phyloP scores from a whole-genome alignment of 371 early-diverging fungal genomes.

The Neoconidiobolus thromboides region DNA sequence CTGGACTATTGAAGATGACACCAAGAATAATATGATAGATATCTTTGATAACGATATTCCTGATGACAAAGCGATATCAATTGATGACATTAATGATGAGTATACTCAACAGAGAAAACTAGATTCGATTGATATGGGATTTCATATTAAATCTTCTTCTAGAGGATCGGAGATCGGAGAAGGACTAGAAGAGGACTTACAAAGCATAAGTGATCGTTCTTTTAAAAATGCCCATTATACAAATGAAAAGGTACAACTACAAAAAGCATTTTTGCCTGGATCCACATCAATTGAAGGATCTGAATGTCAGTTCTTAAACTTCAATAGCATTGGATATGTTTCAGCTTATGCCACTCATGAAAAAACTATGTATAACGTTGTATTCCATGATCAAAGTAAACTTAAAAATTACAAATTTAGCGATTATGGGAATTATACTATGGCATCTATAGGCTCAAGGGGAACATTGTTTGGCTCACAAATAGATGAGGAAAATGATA shows the following conservation, averaged over 20 bases:
- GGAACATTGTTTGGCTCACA: not conserved
- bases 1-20: too few species aligned
- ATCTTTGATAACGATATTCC: too few species aligned
- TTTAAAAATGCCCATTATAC: too few species aligned
- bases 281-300: not conserved
- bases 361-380: not conserved
- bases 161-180: too few species aligned
- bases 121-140: too few species aligned
- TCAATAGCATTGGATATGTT: constrained; percentile 1
- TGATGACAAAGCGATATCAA: too few species aligned
- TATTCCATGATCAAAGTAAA: not conserved
- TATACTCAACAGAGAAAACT: too few species aligned
- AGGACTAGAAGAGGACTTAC: too few species aligned
- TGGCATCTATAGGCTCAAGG: not conserved
- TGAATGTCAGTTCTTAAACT: not conserved
- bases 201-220: too few species aligned
- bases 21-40: too few species aligned
- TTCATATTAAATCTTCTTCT: too few species aligned
- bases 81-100: too few species aligned
- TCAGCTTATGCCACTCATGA: not conserved
- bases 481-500: not conserved
- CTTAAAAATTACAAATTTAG: constrained; percentile 1
- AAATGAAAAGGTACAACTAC: not conserved
- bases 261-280: not conserved
- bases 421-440: not conserved